Percentiles rank a stretch among this genome's conserved stretches.
Evolutionary conservation across 495 filamentous ascomycete genomes (phyloP).

Genomic region (Neurospora intermedia): DNA sequence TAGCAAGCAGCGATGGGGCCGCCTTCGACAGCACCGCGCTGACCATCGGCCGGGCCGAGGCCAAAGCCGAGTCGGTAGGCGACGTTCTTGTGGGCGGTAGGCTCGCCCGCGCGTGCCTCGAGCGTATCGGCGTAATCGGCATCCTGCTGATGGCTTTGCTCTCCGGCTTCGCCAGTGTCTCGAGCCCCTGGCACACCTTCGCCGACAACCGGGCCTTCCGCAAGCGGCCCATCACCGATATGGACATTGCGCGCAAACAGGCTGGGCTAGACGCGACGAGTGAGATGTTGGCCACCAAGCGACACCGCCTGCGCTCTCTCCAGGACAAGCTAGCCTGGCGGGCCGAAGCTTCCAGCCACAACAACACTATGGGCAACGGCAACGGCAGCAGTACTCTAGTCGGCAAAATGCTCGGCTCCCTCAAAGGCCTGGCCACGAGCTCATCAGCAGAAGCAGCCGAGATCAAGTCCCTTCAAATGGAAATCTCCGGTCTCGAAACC

Average conservation of each 20-base stretch:
- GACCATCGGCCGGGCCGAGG: constrained; percentile 16
- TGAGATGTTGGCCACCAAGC: constrained; percentile 62
- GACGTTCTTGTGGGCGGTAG: constrained; percentile 25
- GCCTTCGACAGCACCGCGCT: constrained; percentile 18
- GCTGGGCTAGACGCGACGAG: constrained; percentile 62
- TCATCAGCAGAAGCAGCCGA: constrained; percentile 51
- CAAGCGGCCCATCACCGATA: constrained; percentile 49
- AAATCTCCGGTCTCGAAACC: constrained; percentile 65
- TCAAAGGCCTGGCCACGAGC: constrained; percentile 41
- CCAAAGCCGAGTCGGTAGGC: constrained; percentile 6
- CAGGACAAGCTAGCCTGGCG: constrained; percentile 49
- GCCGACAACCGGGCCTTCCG: constrained; percentile 36
- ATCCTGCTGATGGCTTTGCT: constrained; percentile 73
- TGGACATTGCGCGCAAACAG: constrained; percentile 60
- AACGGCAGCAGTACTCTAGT: constrained; percentile 49
- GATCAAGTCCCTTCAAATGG: constrained; percentile 53
- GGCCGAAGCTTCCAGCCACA: background rate
- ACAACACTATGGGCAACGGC: constrained; percentile 13
- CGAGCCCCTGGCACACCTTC: constrained; percentile 72
- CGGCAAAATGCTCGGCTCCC: constrained; percentile 51
- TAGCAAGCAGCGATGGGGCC: background rate
- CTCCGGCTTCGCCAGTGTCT: constrained; percentile 73
- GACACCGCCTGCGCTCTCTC: constrained; percentile 52
- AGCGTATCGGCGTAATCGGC: constrained; percentile 69
- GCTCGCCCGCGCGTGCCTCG: constrained; percentile 61